These are phyloP conservation scores for Forsythia viridissima DNA, from an alignment of 257 asterid species.

Conservation along the genomic window DNA sequence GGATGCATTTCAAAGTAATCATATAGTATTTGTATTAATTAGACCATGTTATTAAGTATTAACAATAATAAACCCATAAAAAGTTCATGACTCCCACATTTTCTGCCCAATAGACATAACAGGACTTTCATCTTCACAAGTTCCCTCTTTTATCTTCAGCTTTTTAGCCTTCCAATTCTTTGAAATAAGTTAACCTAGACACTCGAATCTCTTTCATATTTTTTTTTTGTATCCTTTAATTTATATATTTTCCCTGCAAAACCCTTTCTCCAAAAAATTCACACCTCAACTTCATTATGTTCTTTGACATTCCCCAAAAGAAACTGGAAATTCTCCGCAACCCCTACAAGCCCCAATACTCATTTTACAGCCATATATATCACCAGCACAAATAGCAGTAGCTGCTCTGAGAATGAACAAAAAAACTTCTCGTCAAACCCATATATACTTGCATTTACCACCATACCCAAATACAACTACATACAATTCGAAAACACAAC, in stretches of 20 bases:
- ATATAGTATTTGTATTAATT: background rate
- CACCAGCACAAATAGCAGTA: background rate
- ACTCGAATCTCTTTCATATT: background rate
- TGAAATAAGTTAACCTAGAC: background rate
- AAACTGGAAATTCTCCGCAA: background rate
- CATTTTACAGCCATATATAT: background rate
- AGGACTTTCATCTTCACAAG: background rate
- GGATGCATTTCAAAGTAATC: background rate
- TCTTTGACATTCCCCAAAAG: background rate
- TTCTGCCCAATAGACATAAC: background rate
- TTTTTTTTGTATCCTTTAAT: background rate
- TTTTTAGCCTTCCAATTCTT: background rate
- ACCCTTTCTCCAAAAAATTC: background rate
- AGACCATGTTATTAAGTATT: background rate
- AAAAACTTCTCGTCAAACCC: background rate
- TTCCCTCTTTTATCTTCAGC: background rate
- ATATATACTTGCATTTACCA: background rate
- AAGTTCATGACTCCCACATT: background rate
- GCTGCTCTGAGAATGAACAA: background rate
- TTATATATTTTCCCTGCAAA: background rate
- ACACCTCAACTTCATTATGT: background rate
- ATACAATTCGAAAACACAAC: slow-evolving; percentile 5
- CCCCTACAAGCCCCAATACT: background rate
- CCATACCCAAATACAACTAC: background rate
- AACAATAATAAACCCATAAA: background rate